A percentile compares a stretch with the other conserved stretches of the same genome.
Conservation (phyloP, 768 basidiomycete species). For the Hygrocybe coccinea region DNA sequence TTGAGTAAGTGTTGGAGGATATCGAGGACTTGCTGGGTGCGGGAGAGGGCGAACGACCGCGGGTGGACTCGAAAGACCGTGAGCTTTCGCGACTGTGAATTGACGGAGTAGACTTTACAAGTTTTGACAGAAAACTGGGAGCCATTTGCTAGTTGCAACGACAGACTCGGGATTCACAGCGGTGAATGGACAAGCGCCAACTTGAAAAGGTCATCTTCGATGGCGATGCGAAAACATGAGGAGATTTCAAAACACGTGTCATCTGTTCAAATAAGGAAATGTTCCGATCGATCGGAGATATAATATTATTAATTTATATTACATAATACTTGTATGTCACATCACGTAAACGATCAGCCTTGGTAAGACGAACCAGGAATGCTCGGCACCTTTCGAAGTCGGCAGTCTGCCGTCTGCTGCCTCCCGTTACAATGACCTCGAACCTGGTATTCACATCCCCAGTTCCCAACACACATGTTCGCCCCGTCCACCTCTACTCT, state of each 20-base stretch:
- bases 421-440: constrained; percentile 11
- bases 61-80: constrained; percentile 3
- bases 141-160: constrained; percentile 26
- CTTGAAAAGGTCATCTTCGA: too few species aligned
- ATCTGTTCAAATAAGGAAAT: neutral
- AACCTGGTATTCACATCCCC: constrained; percentile 53
- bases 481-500: constrained; percentile 56
- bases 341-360: too few species aligned
- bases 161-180: neutral
- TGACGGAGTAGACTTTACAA: constrained; percentile 29
- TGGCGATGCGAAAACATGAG: neutral
- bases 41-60: constrained; percentile 24
- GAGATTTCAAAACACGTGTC: neutral
- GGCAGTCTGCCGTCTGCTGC: neutral
- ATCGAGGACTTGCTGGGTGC: constrained; percentile 14
- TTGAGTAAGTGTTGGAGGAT: constrained; percentile 4
- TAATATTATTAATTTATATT: too few species aligned
- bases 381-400: too few species aligned
- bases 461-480: constrained; percentile 46
- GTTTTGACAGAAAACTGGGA: constrained; percentile 36
- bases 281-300: neutral
- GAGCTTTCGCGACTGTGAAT: constrained; percentile 29
- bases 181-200: too few species aligned
- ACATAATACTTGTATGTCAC: too few species aligned
- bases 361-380: too few species aligned